Percentiles rank a stretch among this genome's conserved stretches.
phyloP scores from a whole-genome alignment of 768 basidiomycete species.

The Mycena amicta region DNA sequence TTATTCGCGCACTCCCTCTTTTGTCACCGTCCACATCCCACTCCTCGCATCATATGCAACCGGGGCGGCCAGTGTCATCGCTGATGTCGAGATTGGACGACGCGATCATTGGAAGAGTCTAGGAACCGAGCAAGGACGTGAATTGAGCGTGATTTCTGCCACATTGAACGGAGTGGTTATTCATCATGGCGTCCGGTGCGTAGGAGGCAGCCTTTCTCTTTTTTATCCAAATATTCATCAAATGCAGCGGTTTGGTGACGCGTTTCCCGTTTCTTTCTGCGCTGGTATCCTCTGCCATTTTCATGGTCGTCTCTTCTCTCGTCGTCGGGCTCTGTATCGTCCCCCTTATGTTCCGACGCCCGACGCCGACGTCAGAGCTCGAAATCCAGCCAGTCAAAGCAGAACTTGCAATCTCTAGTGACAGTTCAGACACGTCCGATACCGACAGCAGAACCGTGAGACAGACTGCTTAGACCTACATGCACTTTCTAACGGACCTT shows the following conservation, averaged over 20 bases:
- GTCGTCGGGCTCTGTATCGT: conserved; percentile 55
- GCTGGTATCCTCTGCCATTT: conserved; percentile 44
- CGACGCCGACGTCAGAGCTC: conserved; percentile 6
- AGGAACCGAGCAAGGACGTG: conserved; percentile 71
- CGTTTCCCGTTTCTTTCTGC: conserved; percentile 67
- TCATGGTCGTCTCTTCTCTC: conserved; percentile 49
- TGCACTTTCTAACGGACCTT: too few relatives aligned
- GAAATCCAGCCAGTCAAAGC: conserved; percentile 9
- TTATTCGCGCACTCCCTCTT: conserved; percentile 42
- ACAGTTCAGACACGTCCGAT: conserved; percentile 19
- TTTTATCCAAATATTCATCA: conserved; percentile 2
- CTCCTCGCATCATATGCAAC: conserved; percentile 59
- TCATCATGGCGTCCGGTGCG: conserved; percentile 72
- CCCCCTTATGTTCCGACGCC: conserved; percentile 41
- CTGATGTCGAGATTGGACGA: conserved; percentile 74
- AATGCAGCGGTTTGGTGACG: conserved; percentile 63
- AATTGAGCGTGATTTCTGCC: conserved; percentile 68
- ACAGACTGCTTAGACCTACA: too few relatives aligned
- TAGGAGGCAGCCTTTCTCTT: too few relatives aligned
- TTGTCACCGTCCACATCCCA: conserved; percentile 53
- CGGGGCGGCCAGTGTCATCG: conserved; percentile 50
- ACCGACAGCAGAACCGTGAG: neutral
- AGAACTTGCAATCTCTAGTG: conserved; percentile 12
- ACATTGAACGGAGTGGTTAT: conserved; percentile 62
- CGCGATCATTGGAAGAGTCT: conserved; percentile 71